Percentiles rank a stretch among this genome's conserved stretches.
Evolutionary conservation across 2,329 filamentous ascomycete species (phyloP).

Genomic region (Sporothrix humicola): DNA sequence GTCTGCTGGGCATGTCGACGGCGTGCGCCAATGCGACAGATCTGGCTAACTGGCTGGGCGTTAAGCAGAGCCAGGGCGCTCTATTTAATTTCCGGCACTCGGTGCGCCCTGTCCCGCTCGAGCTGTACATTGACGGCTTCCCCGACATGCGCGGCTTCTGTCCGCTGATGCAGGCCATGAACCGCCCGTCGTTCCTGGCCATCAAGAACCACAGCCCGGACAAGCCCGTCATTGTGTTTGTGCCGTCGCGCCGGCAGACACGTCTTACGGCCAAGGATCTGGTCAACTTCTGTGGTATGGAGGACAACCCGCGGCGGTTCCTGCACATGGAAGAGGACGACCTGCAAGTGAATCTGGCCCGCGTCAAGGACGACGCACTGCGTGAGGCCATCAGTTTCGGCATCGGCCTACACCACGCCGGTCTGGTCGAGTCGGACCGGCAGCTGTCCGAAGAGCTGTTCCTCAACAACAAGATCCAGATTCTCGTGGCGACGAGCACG

Average conservation of each 20-base stretch:
- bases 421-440: conserved; percentile 91
- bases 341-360: conserved; percentile 80
- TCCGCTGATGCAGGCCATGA: conserved; percentile 99
- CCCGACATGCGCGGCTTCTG: conserved; percentile 95
- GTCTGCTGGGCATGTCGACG: conserved; percentile 97
- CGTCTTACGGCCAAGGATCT: conserved; percentile 93
- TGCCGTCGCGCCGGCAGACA: conserved; percentile 92
- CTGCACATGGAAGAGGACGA: conserved; percentile 95
- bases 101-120: conserved; percentile 91
- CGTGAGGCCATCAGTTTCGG: conserved; percentile 96
- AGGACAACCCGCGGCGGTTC: conserved; percentile 94
- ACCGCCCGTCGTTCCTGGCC: conserved; percentile 91
- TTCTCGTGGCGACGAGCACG: conserved; percentile 92
- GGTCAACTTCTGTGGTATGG: conserved; percentile 98
- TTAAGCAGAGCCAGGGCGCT: conserved; percentile 72
- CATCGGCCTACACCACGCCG: conserved; percentile 95
- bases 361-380: conserved; percentile 91
- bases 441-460: conserved; percentile 93
- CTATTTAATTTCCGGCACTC: conserved; percentile 98
- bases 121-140: conserved; percentile 97
- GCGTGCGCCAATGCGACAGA: conserved; percentile 96
- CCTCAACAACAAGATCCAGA: conserved; percentile 96
- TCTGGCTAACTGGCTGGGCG: conserved; percentile 93
- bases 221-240: conserved; percentile 98
- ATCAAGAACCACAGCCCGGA: conserved; percentile 96